These are phyloP conservation scores for Acanthamoeba royreba DNA, from an alignment of 208 protist genomes.

Conservation along the genomic window DNA sequence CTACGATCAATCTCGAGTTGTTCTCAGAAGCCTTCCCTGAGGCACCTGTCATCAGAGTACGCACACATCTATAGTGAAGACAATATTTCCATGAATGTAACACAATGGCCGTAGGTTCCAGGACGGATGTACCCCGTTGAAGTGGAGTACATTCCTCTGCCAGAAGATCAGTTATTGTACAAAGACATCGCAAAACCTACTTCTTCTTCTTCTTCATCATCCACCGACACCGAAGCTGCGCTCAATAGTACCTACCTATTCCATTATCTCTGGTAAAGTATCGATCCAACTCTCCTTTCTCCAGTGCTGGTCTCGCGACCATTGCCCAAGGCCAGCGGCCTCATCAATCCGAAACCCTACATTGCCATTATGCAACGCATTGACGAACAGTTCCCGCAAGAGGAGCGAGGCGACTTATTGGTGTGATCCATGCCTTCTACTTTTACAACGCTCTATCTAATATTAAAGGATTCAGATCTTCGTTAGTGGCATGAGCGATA, in stretches of 20 bases:
- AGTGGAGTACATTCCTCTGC: slow-evolving; percentile 51
- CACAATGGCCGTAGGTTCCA: slow-evolving; percentile 36
- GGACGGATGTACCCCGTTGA: slow-evolving; percentile 61
- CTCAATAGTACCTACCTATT: neutral
- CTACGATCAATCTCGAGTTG: slow-evolving; percentile 64
- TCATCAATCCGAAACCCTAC: neutral
- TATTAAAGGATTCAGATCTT: slow-evolving; percentile 13
- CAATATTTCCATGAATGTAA: neutral
- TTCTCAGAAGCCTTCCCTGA: slow-evolving; percentile 46
- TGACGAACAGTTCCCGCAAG: slow-evolving; percentile 44
- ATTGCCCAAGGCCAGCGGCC: neutral
- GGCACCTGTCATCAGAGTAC: slow-evolving; percentile 50
- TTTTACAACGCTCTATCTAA: neutral
- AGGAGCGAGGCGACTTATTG: slow-evolving; percentile 55
- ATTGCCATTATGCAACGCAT: slow-evolving; percentile 42
- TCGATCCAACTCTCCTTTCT: neutral
- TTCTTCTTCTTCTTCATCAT: neutral
- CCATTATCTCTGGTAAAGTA: neutral
- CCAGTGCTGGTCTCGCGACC: neutral
- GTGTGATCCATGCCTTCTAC: neutral
- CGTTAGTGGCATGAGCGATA: slow-evolving; percentile 62
- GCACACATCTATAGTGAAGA: neutral
- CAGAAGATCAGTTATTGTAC: slow-evolving; percentile 22
- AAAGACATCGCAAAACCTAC: neutral
- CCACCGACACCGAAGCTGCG: neutral